phyloP scores from a whole-genome alignment of 1,139 yeast genomes.

The Keqinozyma sinolaborantium region DNA sequence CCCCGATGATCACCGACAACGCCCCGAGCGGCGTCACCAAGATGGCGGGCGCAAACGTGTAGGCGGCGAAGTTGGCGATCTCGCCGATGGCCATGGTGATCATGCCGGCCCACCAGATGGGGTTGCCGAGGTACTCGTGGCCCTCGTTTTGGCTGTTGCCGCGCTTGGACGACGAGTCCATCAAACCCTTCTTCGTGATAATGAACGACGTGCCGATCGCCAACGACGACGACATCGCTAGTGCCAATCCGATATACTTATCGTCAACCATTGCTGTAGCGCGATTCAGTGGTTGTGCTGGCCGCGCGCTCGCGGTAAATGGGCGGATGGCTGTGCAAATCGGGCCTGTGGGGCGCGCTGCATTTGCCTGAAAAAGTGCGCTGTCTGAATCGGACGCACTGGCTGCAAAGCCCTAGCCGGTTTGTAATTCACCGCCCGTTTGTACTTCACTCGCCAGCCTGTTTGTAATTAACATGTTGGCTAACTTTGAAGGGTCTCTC shows the following conservation, averaged over 20 bases:
- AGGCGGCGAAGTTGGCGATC: constrained; percentile 90
- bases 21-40: constrained; percentile 93
- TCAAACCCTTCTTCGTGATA: constrained; percentile 82
- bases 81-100: constrained; percentile 90
- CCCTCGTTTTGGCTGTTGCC: constrained; percentile 67
- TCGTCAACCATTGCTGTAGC: constrained; percentile 51
- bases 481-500: too few species aligned
- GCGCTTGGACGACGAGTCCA: constrained; percentile 62
- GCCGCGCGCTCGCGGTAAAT: background rate
- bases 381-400: too few species aligned
- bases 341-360: too few species aligned
- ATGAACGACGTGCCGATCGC: constrained; percentile 92
- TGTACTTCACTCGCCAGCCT: too few species aligned
- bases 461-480: too few species aligned
- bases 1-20: constrained; percentile 83
- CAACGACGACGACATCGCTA: constrained; percentile 83
- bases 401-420: too few species aligned
- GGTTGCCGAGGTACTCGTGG: constrained; percentile 72
- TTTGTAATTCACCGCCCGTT: too few species aligned
- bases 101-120: constrained; percentile 96
- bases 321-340: too few species aligned
- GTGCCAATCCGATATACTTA: constrained; percentile 83
- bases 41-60: constrained; percentile 93
- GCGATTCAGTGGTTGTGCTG: constrained; percentile 3
- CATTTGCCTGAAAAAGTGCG: too few species aligned